Percentiles rank a stretch among this genome's conserved stretches.
Evolutionary conservation across 2,329 filamentous ascomycete species (phyloP).

Genomic region (Leptoxyphium fumago): DNA sequence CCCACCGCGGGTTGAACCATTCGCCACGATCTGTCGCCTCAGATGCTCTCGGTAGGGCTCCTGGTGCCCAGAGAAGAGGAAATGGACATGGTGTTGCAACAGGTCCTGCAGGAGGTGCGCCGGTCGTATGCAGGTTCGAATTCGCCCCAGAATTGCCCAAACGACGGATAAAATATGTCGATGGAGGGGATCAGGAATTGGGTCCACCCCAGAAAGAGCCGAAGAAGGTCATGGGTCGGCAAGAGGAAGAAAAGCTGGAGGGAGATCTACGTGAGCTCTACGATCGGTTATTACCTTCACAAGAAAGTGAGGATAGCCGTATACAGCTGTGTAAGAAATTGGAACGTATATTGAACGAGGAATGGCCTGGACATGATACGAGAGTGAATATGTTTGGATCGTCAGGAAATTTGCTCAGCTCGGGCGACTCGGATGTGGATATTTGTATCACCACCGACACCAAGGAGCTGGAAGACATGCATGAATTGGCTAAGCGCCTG

Average conservation of each 20-base stretch:
- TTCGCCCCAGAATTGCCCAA: slow-evolving; percentile 68
- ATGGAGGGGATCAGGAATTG: slow-evolving; percentile 64
- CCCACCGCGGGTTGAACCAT: slow-evolving; percentile 56
- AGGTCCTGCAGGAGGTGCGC: slow-evolving; percentile 44
- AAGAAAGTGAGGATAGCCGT: slow-evolving; percentile 62
- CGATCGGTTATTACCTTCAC: slow-evolving; percentile 66
- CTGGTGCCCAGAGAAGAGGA: slow-evolving; percentile 22
- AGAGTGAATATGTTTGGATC: slow-evolving; percentile 93
- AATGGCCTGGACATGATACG: slow-evolving; percentile 86
- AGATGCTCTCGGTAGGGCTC: slow-evolving; percentile 62
- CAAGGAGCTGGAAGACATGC: slow-evolving; percentile 78
- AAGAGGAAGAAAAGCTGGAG: slow-evolving; percentile 61
- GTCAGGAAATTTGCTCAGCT: slow-evolving; percentile 86
- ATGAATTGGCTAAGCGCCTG: slow-evolving; percentile 74
- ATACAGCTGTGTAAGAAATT: slow-evolving; percentile 70
- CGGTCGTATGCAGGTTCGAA: slow-evolving; percentile 66
- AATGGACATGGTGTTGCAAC: slow-evolving; percentile 3
- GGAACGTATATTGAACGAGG: slow-evolving; percentile 70
- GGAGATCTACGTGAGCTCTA: slow-evolving; percentile 78
- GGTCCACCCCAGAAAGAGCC: slow-evolving; percentile 53
- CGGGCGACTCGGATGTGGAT: slow-evolving; percentile 93
- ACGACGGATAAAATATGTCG: slow-evolving; percentile 74
- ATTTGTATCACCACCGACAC: slow-evolving; percentile 91
- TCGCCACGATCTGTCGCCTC: slow-evolving; percentile 85
- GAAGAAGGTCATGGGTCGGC: slow-evolving; percentile 54